These are phyloP conservation scores for Phytophthora citricola DNA, from an alignment of 352 stramenopile species.

Conservation along the genomic window DNA sequence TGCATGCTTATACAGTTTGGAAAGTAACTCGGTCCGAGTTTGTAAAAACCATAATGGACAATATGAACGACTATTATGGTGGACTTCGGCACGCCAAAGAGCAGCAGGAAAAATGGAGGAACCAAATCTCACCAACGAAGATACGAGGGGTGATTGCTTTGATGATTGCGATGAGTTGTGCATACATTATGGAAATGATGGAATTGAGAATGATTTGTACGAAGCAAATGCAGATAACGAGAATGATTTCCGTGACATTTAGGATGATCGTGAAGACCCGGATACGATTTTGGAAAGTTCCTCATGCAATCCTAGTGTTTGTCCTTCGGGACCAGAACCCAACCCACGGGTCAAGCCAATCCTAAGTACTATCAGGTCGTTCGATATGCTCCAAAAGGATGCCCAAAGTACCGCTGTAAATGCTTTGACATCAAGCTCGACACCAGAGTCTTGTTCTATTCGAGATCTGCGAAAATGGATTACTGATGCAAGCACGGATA, in stretches of 20 bases:
- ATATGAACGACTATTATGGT: conserved; percentile 10
- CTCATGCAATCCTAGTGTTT: not conserved
- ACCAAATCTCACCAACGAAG: not conserved
- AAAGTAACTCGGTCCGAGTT: not conserved
- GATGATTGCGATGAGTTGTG: not conserved
- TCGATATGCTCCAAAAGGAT: not conserved
- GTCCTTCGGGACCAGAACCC: not conserved
- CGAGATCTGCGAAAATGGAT: too few relatives aligned
- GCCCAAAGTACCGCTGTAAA: too few relatives aligned
- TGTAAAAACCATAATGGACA: conserved; percentile 1
- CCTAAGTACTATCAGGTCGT: not conserved
- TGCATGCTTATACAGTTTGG: not conserved
- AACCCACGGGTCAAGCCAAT: not conserved
- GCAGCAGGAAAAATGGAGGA: not conserved
- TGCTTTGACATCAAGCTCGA: too few relatives aligned
- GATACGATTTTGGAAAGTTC: not conserved
- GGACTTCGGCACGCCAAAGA: not conserved
- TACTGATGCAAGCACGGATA: too few relatives aligned
- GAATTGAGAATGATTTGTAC: not conserved
- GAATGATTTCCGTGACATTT: not conserved
- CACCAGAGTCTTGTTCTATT: too few relatives aligned
- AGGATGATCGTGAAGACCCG: not conserved
- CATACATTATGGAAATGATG: not conserved
- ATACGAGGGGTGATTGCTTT: not conserved
- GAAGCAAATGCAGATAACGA: not conserved